phyloP scores from a whole-genome alignment of 495 filamentous ascomycete genomes.

The Hyaloscypha variabilis region DNA sequence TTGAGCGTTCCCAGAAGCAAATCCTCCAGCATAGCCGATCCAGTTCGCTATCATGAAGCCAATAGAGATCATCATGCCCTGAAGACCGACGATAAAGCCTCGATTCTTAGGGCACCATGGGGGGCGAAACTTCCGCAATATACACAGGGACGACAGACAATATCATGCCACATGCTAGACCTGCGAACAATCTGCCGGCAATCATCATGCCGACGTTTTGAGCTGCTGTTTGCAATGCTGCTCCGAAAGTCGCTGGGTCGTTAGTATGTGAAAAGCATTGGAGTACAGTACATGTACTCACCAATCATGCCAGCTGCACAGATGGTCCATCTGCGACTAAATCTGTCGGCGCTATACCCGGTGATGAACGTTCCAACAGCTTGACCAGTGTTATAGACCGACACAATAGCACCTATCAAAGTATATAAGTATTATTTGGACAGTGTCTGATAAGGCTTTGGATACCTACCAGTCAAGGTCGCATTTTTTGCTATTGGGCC shows the following conservation, averaged over 20 bases:
- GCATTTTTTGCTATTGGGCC: conserved; percentile 15
- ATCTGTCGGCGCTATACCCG: conserved; percentile 31
- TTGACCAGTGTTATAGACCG: conserved; percentile 35
- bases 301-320: conserved; percentile 12
- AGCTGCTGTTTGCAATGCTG: conserved; percentile 31
- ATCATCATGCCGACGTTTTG: conserved; percentile 40
- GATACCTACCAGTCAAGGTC: conserved; percentile 23
- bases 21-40: conserved; percentile 30
- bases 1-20: conserved; percentile 25
- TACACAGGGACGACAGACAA: conserved; percentile 33
- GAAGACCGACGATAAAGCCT: conserved; percentile 27
- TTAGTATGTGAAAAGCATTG: background rate
- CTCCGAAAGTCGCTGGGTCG: background rate
- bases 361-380: conserved; percentile 33
- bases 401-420: conserved; percentile 34
- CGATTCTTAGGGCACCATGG: conserved; percentile 21
- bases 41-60: conserved; percentile 52
- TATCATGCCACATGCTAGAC: conserved; percentile 36
- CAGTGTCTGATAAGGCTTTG: background rate
- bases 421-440: background rate
- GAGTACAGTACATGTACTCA: background rate
- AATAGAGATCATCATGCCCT: conserved; percentile 45
- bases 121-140: conserved; percentile 25
- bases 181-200: conserved; percentile 37
- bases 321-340: conserved; percentile 32